Conservation (phyloP, 192 early-diverging fungal species). For the Funneliformis mosseae region DNA sequence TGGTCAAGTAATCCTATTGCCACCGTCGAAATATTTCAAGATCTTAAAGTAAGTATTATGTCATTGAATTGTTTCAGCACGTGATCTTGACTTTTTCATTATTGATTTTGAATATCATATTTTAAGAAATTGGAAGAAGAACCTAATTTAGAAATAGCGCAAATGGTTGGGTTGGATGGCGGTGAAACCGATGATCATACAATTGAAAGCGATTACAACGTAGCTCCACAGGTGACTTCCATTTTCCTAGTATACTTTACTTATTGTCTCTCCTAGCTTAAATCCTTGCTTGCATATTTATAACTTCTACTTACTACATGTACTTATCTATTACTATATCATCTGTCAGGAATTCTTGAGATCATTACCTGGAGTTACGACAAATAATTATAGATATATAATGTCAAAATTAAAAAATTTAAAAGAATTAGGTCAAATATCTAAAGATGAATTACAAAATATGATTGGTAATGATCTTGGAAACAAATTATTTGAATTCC, state of each 20-base stretch:
- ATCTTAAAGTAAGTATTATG: conserved; percentile 79
- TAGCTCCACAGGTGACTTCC: conserved; percentile 63
- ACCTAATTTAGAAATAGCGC: conserved; percentile 70
- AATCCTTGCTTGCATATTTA: neutral
- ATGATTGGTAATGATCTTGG: conserved; percentile 27
- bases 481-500: conserved; percentile 25
- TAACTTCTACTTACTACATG: neutral
- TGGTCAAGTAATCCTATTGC: conserved; percentile 88
- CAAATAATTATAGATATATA: conserved; percentile 75
- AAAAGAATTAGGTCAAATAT: conserved; percentile 51
- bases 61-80: too few relatives aligned
- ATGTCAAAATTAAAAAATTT: conserved; percentile 70
- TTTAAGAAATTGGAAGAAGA: conserved; percentile 73
- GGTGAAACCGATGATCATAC: conserved; percentile 65
- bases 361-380: conserved; percentile 83
- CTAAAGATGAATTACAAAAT: conserved; percentile 14
- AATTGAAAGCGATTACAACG: conserved; percentile 66
- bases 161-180: conserved; percentile 69
- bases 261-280: neutral
- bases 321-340: neutral
- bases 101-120: conserved; percentile 23
- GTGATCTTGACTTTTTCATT: neutral
- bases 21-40: conserved; percentile 87
- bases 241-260: neutral
- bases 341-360: conserved; percentile 68